Percentiles rank a stretch among this genome's conserved stretches.
These are phyloP conservation scores for Hibiscus tridactylites DNA, from an alignment of 345 rosid genomes.

Conservation along the genomic window DNA sequence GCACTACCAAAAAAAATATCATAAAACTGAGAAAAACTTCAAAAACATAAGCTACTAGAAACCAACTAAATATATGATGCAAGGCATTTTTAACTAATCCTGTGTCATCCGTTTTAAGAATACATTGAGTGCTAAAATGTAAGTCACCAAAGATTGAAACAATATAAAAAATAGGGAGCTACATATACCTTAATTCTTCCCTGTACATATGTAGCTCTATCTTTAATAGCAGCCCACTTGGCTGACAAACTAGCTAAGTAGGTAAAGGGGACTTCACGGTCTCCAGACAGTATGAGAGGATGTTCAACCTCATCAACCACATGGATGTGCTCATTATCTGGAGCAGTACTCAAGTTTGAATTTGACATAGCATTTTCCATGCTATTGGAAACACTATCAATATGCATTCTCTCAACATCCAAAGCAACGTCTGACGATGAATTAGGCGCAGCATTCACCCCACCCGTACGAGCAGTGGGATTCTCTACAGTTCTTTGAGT, in stretches of 20 bases:
- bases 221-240: slow-evolving; percentile 64
- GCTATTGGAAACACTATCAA: slow-evolving; percentile 23
- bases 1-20: slow-evolving; percentile 45
- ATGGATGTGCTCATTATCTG: slow-evolving; percentile 25
- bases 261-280: slow-evolving; percentile 67
- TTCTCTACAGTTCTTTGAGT: slow-evolving; percentile 26
- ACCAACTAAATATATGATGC: background rate
- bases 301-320: slow-evolving; percentile 43
- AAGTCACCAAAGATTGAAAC: background rate
- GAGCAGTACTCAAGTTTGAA: slow-evolving; percentile 15
- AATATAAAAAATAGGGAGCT: slow-evolving; percentile 4
- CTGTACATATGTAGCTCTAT: slow-evolving; percentile 34
- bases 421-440: slow-evolving; percentile 28
- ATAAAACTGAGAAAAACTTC: slow-evolving; percentile 8
- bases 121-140: background rate
- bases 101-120: background rate
- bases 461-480: slow-evolving; percentile 19
- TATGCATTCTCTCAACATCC: slow-evolving; percentile 40
- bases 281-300: slow-evolving; percentile 41
- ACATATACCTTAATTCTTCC: slow-evolving; percentile 71
- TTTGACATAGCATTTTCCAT: slow-evolving; percentile 18
- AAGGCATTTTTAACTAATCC: background rate
- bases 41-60: background rate
- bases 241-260: slow-evolving; percentile 79
- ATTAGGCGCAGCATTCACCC: slow-evolving; percentile 25